Conservation (phyloP, 495 filamentous ascomycete genomes). For the Neohortaea acidophila region DNA sequence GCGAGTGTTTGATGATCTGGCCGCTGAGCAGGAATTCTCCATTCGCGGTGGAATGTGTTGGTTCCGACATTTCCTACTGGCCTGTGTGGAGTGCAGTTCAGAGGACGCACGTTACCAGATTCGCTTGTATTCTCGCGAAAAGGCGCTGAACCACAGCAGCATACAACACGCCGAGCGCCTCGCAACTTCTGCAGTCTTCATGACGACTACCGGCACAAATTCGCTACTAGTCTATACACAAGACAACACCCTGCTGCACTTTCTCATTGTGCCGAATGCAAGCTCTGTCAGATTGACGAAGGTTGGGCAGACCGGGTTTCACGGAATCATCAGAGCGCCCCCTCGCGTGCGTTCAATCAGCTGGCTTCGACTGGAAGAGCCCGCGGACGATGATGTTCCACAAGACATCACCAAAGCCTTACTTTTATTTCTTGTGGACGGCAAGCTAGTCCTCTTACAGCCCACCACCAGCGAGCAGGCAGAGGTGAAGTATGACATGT, state of each 20-base stretch:
- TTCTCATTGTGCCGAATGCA: slow-evolving; percentile 53
- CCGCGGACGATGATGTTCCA: slow-evolving; percentile 84
- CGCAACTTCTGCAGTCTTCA: slow-evolving; percentile 67
- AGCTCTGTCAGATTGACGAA: slow-evolving; percentile 63
- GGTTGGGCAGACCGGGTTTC: slow-evolving; percentile 90
- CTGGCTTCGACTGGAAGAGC: slow-evolving; percentile 89
- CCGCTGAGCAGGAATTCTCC: slow-evolving; percentile 73
- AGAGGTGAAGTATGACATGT: slow-evolving; percentile 93
- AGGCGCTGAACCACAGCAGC: slow-evolving; percentile 54
- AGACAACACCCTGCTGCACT: slow-evolving; percentile 92
- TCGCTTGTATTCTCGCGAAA: slow-evolving; percentile 81
- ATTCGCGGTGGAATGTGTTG: slow-evolving; percentile 96
- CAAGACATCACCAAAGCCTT: slow-evolving; percentile 92
- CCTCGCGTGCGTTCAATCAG: slow-evolving; percentile 82
- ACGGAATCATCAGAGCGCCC: slow-evolving; percentile 89
- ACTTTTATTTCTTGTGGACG: slow-evolving; percentile 87
- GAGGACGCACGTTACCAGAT: slow-evolving; percentile 71
- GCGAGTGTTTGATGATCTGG: slow-evolving; percentile 78
- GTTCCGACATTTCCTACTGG: slow-evolving; percentile 91
- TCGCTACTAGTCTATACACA: slow-evolving; percentile 93
- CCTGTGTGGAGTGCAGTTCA: slow-evolving; percentile 67
- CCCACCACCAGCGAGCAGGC: slow-evolving; percentile 62
- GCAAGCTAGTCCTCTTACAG: slow-evolving; percentile 83
- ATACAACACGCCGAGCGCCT: slow-evolving; percentile 62
- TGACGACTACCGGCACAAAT: slow-evolving; percentile 79